Percentiles rank a stretch among this genome's conserved stretches.
Conservation (phyloP, 495 filamentous ascomycete genomes). For the Hyaloscypha bicolor region DNA sequence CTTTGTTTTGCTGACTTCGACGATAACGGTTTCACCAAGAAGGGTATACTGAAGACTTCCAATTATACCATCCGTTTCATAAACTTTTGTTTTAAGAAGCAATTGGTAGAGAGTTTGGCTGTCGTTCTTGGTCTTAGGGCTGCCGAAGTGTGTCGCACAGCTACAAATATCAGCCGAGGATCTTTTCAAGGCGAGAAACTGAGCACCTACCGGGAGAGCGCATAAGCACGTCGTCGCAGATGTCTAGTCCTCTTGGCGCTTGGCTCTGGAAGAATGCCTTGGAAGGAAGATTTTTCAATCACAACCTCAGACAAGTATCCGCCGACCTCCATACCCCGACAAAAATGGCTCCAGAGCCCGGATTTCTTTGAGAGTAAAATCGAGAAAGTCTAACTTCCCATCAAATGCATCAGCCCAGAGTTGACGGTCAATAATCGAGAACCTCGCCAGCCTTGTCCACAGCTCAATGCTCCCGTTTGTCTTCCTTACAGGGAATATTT, state of each 20-base stretch:
- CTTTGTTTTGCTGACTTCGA: too few relatives aligned
- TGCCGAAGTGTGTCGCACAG: slow-evolving; percentile 38
- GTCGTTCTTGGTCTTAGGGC: slow-evolving; percentile 34
- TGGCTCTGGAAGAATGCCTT: background rate
- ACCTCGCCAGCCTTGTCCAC: background rate
- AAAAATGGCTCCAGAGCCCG: background rate
- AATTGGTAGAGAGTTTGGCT: slow-evolving; percentile 34
- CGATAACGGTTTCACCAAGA: too few relatives aligned
- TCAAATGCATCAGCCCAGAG: slow-evolving; percentile 7
- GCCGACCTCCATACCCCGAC: background rate
- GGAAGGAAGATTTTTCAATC: slow-evolving; percentile 9
- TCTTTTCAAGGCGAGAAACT: background rate
- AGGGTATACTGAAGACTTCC: too few relatives aligned
- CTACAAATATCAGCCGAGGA: slow-evolving; percentile 11
- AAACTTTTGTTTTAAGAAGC: slow-evolving; percentile 32
- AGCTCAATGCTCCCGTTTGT: slow-evolving; percentile 6
- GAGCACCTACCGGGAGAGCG: slow-evolving; percentile 38
- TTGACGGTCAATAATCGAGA: slow-evolving; percentile 14
- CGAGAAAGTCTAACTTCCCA: slow-evolving; percentile 2
- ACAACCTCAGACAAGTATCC: slow-evolving; percentile 17
- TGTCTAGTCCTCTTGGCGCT: slow-evolving; percentile 16
- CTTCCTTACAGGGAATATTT: slow-evolving; percentile 18
- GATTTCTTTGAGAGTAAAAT: slow-evolving; percentile 15
- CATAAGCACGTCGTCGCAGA: slow-evolving; percentile 39
- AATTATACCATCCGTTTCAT: slow-evolving; percentile 38